Base-by-base conservation (phyloP, 345 rosid genomes). In the Laguncularia racemosa region DNA sequence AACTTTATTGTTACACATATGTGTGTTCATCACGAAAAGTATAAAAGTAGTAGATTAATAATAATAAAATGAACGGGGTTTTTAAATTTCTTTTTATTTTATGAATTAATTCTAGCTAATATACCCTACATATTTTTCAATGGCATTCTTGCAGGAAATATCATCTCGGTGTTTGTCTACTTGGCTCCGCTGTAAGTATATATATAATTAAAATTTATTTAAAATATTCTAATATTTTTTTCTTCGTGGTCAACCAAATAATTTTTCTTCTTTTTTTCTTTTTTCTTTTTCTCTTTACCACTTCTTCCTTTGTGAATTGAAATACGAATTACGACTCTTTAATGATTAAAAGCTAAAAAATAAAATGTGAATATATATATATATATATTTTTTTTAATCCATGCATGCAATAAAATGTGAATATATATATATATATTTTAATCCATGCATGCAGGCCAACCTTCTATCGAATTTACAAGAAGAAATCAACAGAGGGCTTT, bases 151-250 rank as follows among this genome's bases (percentile, higher is more conserved):
- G 21, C 73, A 95, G 99, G 99, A 26, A 95, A 95, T 68, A 48
- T 63, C 17, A 73, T 95, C 58, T 95, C 97, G 9, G 43, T 81
- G 66, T 53, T 80, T 43, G 97, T 93, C 43, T 90, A 58, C 72
- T 77, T 95, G 33, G 91, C 95, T 61, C 99, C 99, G 21, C 50
- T 76, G 99, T 95, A 76, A 85, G 98, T 81, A 44, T 15, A 12
- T 15, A 12, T 55, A 4, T 45, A 48, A 33, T 33, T 7, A 33
- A 33, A 6, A 6, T 33, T 33, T 33, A 33, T 33, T 33, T 4
- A 33, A 33, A 33, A 33, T 4, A 20, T 20, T 3, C 16, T 38
- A 6, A 23, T 23, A 23, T n/a, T 0, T 12, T 28, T 16, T 50
- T 51, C 46, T 43, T 43, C 15, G 11, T 48, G 57, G 45, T 48